Evolutionary conservation across 1,284 basidiomycete genomes (phyloP).

Genomic region (Austropuccinia psidii): DNA sequence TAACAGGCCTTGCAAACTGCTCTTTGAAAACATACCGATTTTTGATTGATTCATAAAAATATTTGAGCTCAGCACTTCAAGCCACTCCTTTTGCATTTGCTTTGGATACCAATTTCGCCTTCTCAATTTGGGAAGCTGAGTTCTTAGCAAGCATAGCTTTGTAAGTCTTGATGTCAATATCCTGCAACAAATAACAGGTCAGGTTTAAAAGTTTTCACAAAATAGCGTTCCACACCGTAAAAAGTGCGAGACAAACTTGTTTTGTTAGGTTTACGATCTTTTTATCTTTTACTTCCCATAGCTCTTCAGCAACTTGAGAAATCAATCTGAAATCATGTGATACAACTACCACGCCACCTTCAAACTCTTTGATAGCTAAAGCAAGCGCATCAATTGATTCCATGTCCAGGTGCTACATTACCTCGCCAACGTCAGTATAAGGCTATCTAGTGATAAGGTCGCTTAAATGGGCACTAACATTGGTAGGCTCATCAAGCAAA

Average conservation of each 20-base stretch:
- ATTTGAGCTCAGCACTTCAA: too few relatives aligned
- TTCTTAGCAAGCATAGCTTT: constrained; percentile 60
- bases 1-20: too few relatives aligned
- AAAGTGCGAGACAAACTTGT: constrained; percentile 53
- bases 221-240: not conserved
- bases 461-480: constrained; percentile 1
- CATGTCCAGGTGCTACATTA: constrained; percentile 58
- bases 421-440: not conserved
- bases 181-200: not conserved
- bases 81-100: constrained; percentile 50
- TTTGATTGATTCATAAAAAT: too few relatives aligned
- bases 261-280: constrained; percentile 87
- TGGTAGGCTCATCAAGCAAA: constrained; percentile 40
- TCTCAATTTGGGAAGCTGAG: constrained; percentile 62
- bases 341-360: constrained; percentile 94
- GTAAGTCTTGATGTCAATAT: constrained; percentile 74
- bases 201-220: not conserved
- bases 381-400: constrained; percentile 92
- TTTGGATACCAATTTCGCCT: constrained; percentile 84
- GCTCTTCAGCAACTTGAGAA: constrained; percentile 88
- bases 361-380: constrained; percentile 87
- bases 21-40: too few relatives aligned
- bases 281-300: constrained; percentile 95
- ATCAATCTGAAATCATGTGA: constrained; percentile 96
- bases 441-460: not conserved